These are phyloP conservation scores for Pigoraptor vietnamica DNA, from an alignment of 78 protist species.

Conservation along the genomic window DNA sequence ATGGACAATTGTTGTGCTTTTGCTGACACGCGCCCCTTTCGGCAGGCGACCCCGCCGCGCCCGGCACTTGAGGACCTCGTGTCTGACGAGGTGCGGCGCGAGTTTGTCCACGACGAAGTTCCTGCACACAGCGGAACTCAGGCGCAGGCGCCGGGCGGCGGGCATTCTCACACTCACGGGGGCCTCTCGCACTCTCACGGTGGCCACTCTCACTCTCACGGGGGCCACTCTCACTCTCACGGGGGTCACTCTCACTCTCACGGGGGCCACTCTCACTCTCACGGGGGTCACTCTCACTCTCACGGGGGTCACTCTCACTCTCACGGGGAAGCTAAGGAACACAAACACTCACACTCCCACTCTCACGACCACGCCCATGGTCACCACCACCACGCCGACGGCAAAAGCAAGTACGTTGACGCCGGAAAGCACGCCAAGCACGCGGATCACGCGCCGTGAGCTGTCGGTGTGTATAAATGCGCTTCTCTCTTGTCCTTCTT, in stretches of 20 bases:
- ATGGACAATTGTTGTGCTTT: not conserved
- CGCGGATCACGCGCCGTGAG: not conserved
- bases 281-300: not conserved
- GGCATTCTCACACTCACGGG: not conserved
- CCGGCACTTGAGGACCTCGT: not conserved
- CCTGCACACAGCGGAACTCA: no score
- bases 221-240: not conserved
- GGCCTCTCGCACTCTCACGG: not conserved
- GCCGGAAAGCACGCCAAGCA: not conserved
- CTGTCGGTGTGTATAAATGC: no score
- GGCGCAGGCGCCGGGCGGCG: no score
- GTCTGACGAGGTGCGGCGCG: not conserved
- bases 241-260: not conserved
- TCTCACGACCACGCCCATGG: not conserved
- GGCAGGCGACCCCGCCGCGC: not conserved
- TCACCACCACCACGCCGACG: no score
- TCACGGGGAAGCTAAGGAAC: not conserved
- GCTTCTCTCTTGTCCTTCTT: no score
- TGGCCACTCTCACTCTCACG: not conserved
- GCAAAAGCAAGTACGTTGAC: not conserved
- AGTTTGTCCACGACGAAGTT: not conserved
- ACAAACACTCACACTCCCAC: not conserved
- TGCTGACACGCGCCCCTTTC: not conserved
- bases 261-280: not conserved
- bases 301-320: not conserved